These are phyloP conservation scores for Pyrenopolyporus hunteri DNA, from an alignment of 495 filamentous ascomycete genomes.

Conservation along the genomic window DNA sequence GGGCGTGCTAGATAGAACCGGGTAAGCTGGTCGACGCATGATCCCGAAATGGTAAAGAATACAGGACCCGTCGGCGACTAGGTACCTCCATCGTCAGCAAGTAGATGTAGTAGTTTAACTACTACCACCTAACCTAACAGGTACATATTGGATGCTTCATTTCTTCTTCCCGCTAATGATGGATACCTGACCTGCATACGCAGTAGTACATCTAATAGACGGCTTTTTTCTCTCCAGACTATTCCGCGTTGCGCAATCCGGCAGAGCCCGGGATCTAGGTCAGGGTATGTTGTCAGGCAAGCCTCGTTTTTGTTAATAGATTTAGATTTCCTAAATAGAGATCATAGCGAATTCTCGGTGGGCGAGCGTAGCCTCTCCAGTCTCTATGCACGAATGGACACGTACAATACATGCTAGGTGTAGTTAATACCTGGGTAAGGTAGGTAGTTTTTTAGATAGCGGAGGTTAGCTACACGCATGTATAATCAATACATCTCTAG, in stretches of 20 bases:
- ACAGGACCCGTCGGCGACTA: slow-evolving; percentile 29
- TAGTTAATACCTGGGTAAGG: too few relatives aligned
- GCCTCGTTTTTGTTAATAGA: too few relatives aligned
- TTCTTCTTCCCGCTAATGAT: not conserved
- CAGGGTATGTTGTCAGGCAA: not conserved
- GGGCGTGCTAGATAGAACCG: slow-evolving; percentile 38
- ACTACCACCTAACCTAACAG: too few relatives aligned
- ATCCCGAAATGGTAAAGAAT: slow-evolving; percentile 36
- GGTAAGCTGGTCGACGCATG: slow-evolving; percentile 36
- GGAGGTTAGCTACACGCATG: not conserved
- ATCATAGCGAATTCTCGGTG: too few relatives aligned
- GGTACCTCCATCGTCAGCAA: slow-evolving; percentile 21
- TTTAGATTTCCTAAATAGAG: too few relatives aligned
- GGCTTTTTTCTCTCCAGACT: slow-evolving; percentile 13
- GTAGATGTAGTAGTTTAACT: slow-evolving; percentile 22
- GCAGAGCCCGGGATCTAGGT: slow-evolving; percentile 9
- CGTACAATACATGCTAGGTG: too few relatives aligned
- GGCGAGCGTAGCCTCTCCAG: too few relatives aligned
- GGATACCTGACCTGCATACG: too few relatives aligned
- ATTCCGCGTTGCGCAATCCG: slow-evolving; percentile 23
- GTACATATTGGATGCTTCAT: not conserved
- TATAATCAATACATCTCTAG: slow-evolving; percentile 31
- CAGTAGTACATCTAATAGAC: not conserved
- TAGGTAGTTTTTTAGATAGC: too few relatives aligned
- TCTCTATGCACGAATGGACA: too few relatives aligned